phyloP scores from a whole-genome alignment of 225 moss, liverwort and hornwort species.

The Sphagnum contortum region DNA sequence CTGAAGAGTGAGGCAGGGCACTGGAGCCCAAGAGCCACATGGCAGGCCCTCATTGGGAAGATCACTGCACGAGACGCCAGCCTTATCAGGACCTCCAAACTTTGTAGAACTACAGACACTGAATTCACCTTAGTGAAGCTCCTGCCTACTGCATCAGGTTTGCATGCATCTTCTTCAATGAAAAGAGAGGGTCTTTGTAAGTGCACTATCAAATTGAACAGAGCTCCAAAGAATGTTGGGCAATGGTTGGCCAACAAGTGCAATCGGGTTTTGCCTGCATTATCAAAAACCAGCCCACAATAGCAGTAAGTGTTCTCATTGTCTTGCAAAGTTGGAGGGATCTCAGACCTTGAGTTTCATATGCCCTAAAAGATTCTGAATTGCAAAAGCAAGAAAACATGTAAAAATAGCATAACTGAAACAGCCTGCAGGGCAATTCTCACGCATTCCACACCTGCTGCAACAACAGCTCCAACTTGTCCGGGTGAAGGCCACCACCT shows the following conservation, averaged over 20 bases:
- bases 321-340: no score
- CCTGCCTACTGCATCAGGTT: conserved; percentile 4
- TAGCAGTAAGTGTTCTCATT: no score
- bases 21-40: conserved; percentile 74
- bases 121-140: conserved; percentile 27
- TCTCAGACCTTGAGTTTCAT: no score
- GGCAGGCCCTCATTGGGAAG: conserved; percentile 73
- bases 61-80: conserved; percentile 68
- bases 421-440: conserved; percentile 68
- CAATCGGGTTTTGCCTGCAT: conserved; percentile 76
- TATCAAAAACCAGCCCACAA: not conserved
- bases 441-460: conserved; percentile 78
- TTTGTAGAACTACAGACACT: conserved; percentile 60
- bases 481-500: conserved; percentile 32
- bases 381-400: no score
- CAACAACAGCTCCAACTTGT: conserved; percentile 47
- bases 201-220: conserved; percentile 67
- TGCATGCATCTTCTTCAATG: conserved; percentile 8
- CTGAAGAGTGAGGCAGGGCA: conserved; percentile 73
- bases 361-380: no score
- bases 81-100: conserved; percentile 62
- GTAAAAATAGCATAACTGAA: conserved; percentile 39
- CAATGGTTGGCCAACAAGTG: conserved; percentile 82
- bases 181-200: conserved; percentile 61
- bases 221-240: conserved; percentile 64